Evolutionary conservation across 352 stramenopile genomes (phyloP).

Genomic region (Globisporangium lucens): DNA sequence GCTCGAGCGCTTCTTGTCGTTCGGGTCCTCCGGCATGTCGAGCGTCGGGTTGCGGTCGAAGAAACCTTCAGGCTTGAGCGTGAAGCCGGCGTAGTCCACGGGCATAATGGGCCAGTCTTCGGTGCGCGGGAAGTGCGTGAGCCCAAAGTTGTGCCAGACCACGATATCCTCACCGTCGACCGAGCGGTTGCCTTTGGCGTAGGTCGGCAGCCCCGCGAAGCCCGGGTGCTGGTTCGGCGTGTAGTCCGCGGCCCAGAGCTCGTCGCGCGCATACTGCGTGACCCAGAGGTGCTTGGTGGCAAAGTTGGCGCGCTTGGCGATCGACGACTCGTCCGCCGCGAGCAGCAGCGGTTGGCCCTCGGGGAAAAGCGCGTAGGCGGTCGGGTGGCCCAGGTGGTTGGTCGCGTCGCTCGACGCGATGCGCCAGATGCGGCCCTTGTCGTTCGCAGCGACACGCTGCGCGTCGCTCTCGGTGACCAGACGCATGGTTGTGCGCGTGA

Average conservation of each 20-base stretch:
- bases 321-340: slow-evolving; percentile 40
- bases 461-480: slow-evolving; percentile 46
- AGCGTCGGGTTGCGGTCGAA: slow-evolving; percentile 61
- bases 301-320: slow-evolving; percentile 54
- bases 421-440: slow-evolving; percentile 52
- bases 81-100: slow-evolving; percentile 65
- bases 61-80: slow-evolving; percentile 65
- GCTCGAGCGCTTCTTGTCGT: slow-evolving; percentile 35
- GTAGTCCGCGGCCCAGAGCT: slow-evolving; percentile 68
- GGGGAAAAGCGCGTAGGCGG: slow-evolving; percentile 53
- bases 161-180: slow-evolving; percentile 67
- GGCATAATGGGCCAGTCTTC: slow-evolving; percentile 83
- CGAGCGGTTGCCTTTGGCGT: slow-evolving; percentile 45
- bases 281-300: slow-evolving; percentile 73
- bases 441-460: slow-evolving; percentile 39
- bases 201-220: slow-evolving; percentile 47
- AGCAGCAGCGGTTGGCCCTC: slow-evolving; percentile 54
- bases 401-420: slow-evolving; percentile 53
- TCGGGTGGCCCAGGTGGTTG: slow-evolving; percentile 57
- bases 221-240: slow-evolving; percentile 62
- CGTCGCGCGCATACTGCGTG: slow-evolving; percentile 50
- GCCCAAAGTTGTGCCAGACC: slow-evolving; percentile 72
- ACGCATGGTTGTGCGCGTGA: slow-evolving; percentile 44
- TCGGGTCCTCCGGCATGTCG: slow-evolving; percentile 40
- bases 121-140: slow-evolving; percentile 61